Evolutionary conservation across 495 filamentous ascomycete genomes (phyloP).

Genomic region (Aspergillus bridgeri): DNA sequence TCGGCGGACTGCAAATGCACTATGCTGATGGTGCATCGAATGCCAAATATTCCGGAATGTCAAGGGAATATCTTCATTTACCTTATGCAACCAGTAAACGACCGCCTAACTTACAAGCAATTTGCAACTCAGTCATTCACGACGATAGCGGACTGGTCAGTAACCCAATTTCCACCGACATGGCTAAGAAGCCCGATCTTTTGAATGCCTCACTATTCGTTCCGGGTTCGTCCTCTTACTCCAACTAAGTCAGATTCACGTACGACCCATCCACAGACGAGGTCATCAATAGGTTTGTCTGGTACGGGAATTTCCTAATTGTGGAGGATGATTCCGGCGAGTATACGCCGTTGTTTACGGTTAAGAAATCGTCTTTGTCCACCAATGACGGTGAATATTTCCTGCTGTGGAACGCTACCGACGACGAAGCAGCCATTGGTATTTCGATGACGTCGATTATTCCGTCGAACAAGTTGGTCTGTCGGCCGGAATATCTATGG

Average conservation of each 20-base stretch:
- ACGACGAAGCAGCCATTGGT: constrained; percentile 18
- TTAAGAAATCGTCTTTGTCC: constrained; percentile 16
- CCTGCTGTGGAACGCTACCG: constrained; percentile 33
- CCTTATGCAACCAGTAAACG: constrained; percentile 1
- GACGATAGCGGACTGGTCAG: constrained; percentile 13
- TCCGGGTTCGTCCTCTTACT: constrained; percentile 17
- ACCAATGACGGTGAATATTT: constrained; percentile 21
- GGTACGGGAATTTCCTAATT: constrained; percentile 32
- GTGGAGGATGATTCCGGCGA: constrained; percentile 23
- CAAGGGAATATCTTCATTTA: not conserved
- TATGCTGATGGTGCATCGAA: constrained; percentile 28
- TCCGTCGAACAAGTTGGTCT: constrained; percentile 15
- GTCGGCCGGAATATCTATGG: too few relatives aligned
- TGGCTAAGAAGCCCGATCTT: constrained; percentile 7
- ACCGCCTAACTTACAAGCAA: not conserved
- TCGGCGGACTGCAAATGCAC: constrained; percentile 32
- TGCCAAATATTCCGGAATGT: not conserved
- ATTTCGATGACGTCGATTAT: constrained; percentile 25
- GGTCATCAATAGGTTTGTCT: constrained; percentile 26
- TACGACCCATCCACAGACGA: constrained; percentile 5
- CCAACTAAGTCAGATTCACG: constrained; percentile 10
- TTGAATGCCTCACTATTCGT: constrained; percentile 23
- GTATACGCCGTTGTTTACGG: constrained; percentile 31
- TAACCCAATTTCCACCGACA: constrained; percentile 23
- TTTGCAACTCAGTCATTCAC: constrained; percentile 3